Evolutionary conservation across 352 stramenopile genomes (phyloP).

Genomic region (Globisporangium okanoganense): DNA sequence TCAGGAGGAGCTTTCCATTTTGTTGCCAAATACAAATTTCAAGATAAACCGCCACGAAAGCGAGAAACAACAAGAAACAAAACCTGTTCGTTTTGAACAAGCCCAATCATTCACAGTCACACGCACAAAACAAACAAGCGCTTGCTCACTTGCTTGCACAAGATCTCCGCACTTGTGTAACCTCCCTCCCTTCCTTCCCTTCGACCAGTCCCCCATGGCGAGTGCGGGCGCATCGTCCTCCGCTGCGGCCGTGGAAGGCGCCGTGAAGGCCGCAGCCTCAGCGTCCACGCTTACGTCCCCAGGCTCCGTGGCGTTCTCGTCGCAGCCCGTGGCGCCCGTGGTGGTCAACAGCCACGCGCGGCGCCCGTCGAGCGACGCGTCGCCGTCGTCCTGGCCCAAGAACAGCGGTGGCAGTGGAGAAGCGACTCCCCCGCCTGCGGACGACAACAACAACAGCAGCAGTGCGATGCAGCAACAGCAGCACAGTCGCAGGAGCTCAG

Average conservation of each 20-base stretch:
- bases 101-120: no score
- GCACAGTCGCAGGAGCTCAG: not conserved
- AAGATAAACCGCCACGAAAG: not conserved
- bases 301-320: constrained; percentile 31
- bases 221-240: not conserved
- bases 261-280: not conserved
- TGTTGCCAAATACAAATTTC: not conserved
- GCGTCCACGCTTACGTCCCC: constrained; percentile 16
- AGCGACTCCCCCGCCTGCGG: not conserved
- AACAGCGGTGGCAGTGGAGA: not conserved
- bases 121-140: not conserved
- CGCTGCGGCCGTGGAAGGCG: not conserved
- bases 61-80: not conserved
- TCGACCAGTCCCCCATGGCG: not conserved
- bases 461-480: constrained; percentile 10
- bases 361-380: constrained; percentile 16
- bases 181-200: not conserved
- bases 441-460: not conserved
- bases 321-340: constrained; percentile 29
- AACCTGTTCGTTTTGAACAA: not conserved
- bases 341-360: constrained; percentile 24
- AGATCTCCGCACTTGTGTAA: not conserved
- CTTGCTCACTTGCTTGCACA: not conserved
- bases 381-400: not conserved
- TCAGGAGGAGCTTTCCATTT: not conserved